phyloP scores from a whole-genome alignment of 2,329 filamentous ascomycete genomes.

The Diplodia sapinea region DNA sequence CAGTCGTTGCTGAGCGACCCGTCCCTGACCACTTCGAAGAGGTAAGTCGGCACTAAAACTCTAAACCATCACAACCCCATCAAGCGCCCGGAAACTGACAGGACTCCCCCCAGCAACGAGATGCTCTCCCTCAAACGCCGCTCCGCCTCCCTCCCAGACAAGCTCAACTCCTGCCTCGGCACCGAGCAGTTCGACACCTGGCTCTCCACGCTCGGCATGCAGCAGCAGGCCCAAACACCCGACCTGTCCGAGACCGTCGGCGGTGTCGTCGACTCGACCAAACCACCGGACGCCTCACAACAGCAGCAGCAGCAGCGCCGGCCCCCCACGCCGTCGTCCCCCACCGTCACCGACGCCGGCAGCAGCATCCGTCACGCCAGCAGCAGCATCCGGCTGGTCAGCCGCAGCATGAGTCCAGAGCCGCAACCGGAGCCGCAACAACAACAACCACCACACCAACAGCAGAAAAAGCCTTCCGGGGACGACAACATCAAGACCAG shows the following conservation, averaged over 20 bases:
- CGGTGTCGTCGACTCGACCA: neutral
- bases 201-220: constrained; percentile 32
- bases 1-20: neutral
- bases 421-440: neutral
- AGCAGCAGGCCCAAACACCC: constrained; percentile 11
- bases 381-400: neutral
- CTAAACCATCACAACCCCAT: neutral
- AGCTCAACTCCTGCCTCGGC: constrained; percentile 28
- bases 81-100: neutral
- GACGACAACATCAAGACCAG: neutral
- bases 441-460: neutral
- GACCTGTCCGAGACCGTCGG: neutral
- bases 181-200: constrained; percentile 35
- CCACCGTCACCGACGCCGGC: neutral
- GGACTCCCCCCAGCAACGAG: constrained; percentile 19
- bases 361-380: constrained; percentile 2
- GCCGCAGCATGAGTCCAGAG: neutral
- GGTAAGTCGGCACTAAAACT: neutral
- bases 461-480: too few species aligned
- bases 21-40: neutral
- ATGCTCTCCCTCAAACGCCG: constrained; percentile 16
- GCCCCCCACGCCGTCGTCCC: neutral
- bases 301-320: neutral
- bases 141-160: constrained; percentile 27
- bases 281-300: too few species aligned